phyloP scores from a whole-genome alignment of 2,329 filamentous ascomycete genomes.

The Didymella pomorum region DNA sequence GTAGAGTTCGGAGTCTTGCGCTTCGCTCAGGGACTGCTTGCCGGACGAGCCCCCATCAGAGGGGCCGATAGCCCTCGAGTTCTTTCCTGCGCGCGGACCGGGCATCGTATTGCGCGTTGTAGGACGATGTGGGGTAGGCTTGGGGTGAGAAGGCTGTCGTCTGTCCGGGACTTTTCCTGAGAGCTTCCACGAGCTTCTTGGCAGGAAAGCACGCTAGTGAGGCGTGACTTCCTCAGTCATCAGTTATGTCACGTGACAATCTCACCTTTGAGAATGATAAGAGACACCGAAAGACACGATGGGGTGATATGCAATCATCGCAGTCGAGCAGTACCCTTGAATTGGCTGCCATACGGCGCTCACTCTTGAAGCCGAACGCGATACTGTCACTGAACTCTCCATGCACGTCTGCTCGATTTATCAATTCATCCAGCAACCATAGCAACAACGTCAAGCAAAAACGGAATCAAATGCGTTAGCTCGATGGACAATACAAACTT shows the following conservation, averaged over 20 bases:
- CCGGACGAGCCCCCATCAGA: slow-evolving; percentile 81
- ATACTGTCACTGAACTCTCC: too few relatives aligned
- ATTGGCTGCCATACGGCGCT: not conserved
- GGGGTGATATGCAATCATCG: not conserved
- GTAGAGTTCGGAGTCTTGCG: slow-evolving; percentile 87
- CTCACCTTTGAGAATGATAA: too few relatives aligned
- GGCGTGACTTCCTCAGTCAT: slow-evolving; percentile 8
- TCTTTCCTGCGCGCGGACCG: slow-evolving; percentile 63
- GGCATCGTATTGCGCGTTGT: slow-evolving; percentile 44
- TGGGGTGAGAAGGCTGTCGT: slow-evolving; percentile 6
- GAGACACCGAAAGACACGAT: not conserved
- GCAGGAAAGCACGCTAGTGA: slow-evolving; percentile 17
- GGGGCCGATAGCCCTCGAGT: slow-evolving; percentile 80
- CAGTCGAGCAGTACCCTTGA: not conserved
- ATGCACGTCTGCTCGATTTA: not conserved
- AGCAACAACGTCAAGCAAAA: not conserved
- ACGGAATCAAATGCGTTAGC: not conserved
- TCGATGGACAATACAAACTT: not conserved
- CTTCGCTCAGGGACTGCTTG: slow-evolving; percentile 90
- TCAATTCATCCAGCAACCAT: not conserved
- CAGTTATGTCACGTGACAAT: slow-evolving; percentile 1
- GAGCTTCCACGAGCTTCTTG: slow-evolving; percentile 21
- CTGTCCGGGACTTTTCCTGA: slow-evolving; percentile 16
- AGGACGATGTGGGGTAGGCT: slow-evolving; percentile 19
- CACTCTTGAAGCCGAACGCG: not conserved